phyloP scores from a whole-genome alignment of 352 stramenopile genomes.

The Phytopythium helicoides region DNA sequence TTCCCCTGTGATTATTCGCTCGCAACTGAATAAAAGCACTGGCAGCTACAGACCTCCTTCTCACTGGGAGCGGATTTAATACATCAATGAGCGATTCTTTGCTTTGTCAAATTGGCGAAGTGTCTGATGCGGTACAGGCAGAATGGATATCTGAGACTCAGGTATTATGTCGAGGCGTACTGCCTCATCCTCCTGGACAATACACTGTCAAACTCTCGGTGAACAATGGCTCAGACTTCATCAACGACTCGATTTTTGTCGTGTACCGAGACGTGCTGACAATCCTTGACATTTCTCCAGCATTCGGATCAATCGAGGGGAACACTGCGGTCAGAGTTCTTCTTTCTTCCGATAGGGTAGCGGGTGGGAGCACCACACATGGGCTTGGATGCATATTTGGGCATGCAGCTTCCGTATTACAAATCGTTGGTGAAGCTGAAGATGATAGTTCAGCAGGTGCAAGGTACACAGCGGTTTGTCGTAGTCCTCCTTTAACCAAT shows the following conservation, averaged over 20 bases:
- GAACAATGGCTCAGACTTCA: conserved; percentile 38
- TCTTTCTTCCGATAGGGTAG: conserved; percentile 1
- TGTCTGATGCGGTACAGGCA: background rate
- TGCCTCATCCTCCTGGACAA: conserved; percentile 27
- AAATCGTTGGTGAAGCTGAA: conserved; percentile 9
- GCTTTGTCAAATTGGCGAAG: conserved; percentile 28
- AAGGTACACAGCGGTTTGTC: conserved; percentile 17
- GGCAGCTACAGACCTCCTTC: conserved; percentile 8
- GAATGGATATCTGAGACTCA: conserved; percentile 30
- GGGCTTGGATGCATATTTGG: conserved; percentile 40
- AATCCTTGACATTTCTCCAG: conserved; percentile 31
- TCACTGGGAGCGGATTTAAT: conserved; percentile 28
- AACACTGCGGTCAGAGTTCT: conserved; percentile 32
- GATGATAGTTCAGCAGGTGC: background rate
- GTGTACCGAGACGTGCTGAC: conserved; percentile 37
- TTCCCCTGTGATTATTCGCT: conserved; percentile 18
- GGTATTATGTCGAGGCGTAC: conserved; percentile 22
- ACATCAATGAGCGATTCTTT: conserved; percentile 20
- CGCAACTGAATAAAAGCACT: background rate
- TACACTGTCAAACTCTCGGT: conserved; percentile 46
- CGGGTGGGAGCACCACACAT: conserved; percentile 3
- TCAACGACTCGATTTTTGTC: conserved; percentile 33
- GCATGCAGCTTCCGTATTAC: conserved; percentile 9
- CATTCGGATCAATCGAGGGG: conserved; percentile 41
- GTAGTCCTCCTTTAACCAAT: conserved; percentile 13